Percentiles rank a stretch among this genome's conserved stretches.
phyloP scores from a whole-genome alignment of 2,329 filamentous ascomycete genomes.

The Curvularia sp. region DNA sequence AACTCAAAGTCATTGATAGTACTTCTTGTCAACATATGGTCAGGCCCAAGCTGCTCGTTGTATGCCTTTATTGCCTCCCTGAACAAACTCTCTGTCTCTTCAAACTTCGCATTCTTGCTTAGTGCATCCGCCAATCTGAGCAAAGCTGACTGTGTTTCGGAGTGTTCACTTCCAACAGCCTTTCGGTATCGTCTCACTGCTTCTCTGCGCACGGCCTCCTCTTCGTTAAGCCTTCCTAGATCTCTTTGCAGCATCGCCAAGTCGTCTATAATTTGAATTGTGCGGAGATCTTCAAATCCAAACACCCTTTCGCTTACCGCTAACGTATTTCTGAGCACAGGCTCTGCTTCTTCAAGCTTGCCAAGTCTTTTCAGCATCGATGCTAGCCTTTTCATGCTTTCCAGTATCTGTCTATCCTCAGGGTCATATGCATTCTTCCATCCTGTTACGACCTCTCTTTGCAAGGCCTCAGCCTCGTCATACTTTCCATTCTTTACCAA shows the following conservation, averaged over 20 bases:
- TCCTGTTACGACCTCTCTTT: not conserved
- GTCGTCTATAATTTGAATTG: rapidly evolving
- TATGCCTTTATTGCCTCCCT: not conserved
- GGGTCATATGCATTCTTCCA: not conserved
- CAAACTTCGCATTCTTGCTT: not conserved
- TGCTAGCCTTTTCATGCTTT: not conserved
- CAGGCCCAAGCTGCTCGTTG: not conserved
- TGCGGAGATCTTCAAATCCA: too few species aligned
- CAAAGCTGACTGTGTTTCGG: too few species aligned
- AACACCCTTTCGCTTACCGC: too few species aligned
- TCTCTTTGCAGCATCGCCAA: not conserved
- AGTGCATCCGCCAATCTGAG: not conserved
- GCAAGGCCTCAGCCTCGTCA: not conserved
- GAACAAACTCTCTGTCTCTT: not conserved
- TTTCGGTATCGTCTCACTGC: not conserved
- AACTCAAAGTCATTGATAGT: not conserved
- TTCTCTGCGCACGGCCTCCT: not conserved
- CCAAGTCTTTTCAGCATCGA: not conserved
- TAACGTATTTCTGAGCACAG: not conserved
- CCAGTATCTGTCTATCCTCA: not conserved
- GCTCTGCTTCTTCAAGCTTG: not conserved
- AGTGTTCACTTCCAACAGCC: not conserved
- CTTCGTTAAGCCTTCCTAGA: not conserved
- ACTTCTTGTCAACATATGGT: rapidly evolving
- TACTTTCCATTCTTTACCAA: not conserved